Evolutionary conservation across 2,329 filamentous ascomycete genomes (phyloP), one percentile per base, ranked within the genome.

Genomic region (Cucurbitaria berberidis): DNA sequence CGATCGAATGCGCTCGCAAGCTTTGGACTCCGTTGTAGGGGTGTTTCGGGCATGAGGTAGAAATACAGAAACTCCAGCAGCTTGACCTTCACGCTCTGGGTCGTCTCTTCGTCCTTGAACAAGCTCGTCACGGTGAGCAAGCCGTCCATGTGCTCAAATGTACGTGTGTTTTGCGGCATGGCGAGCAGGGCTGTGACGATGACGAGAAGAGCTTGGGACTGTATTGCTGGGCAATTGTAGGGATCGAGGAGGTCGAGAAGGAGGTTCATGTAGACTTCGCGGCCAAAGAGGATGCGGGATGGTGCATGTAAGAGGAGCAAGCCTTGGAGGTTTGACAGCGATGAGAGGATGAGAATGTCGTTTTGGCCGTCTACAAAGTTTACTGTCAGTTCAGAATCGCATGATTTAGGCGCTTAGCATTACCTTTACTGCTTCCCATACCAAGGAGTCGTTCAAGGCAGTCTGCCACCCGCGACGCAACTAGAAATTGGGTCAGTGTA

Each of bases 1-100:
- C 69, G 58, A 22, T 74, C 70, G 55, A 74, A 72, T 18, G 72
- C 67, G 27, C 56, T 57, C 7, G 62, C 57, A 21, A 74, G 55
- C 53, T 75, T 70, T 11, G 75, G 73, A 51, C 71, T 67, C 35
- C 71, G 61, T 16, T 68, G 60, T 3, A 66, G 47, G 8, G 80
- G 87, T 0, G 85, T 86, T 77, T 99, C 95, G 45, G 93, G 93
- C 89, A 98, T 96, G 64, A 99, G 87, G 76, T 98, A 99, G 77
- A 98, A 98, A 81, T 98, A 98, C 45, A 99, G 80, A 72, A 98
- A 98, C 76, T 98, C 95, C 64, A 97, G 88, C n/a, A 96, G 86
- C 75, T 96, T 95, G 70, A 96, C 85, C 79, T 96, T 97, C 62
- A 98, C 93, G 66, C 93, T 90, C 57, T 91, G 87, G 21, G 87